phyloP scores from a whole-genome alignment of 2,329 filamentous ascomycete genomes.

The Phialophora expanda region DNA sequence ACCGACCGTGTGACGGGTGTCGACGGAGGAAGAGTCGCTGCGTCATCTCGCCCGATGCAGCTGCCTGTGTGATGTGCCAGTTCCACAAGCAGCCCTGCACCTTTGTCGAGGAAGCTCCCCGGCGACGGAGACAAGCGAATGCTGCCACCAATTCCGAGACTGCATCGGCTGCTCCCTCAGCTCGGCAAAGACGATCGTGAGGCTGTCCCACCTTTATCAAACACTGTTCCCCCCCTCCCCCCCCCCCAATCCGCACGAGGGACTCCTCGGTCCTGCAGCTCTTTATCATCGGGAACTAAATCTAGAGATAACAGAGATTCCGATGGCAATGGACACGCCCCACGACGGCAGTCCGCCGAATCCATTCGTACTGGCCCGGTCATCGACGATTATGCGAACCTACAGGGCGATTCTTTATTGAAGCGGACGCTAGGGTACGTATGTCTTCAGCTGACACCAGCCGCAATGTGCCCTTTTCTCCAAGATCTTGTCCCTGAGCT shows the following conservation, averaged over 20 bases:
- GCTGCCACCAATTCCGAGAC: conserved; percentile 23
- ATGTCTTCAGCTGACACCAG: conserved; percentile 20
- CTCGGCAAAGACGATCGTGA: conserved; percentile 36
- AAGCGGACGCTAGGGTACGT: conserved; percentile 38
- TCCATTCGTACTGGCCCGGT: conserved; percentile 31
- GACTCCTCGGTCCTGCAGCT: conserved; percentile 1
- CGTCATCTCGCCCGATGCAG: conserved; percentile 32
- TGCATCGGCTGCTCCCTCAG: conserved; percentile 28
- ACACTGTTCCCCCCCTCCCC: neutral
- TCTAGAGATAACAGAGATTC: conserved; percentile 36
- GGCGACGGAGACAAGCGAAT: conserved; percentile 31
- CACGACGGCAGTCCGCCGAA: conserved; percentile 35
- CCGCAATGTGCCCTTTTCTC: conserved; percentile 11
- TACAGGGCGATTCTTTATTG: conserved; percentile 35
- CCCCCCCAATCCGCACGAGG: conserved; percentile 7
- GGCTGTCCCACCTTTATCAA: conserved; percentile 31
- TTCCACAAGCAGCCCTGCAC: conserved; percentile 39
- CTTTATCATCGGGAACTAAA: conserved; percentile 35
- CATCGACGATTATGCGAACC: conserved; percentile 36
- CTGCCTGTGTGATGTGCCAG: conserved; percentile 35
- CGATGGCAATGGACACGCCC: conserved; percentile 34
- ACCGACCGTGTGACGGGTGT: conserved; percentile 38
- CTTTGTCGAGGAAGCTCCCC: conserved; percentile 38
- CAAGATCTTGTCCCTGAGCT: conserved; percentile 17
- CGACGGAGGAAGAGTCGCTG: conserved; percentile 39